Base-by-base conservation (phyloP, 2,329 filamentous ascomycete species). In the Penicillium griseofulvum region DNA sequence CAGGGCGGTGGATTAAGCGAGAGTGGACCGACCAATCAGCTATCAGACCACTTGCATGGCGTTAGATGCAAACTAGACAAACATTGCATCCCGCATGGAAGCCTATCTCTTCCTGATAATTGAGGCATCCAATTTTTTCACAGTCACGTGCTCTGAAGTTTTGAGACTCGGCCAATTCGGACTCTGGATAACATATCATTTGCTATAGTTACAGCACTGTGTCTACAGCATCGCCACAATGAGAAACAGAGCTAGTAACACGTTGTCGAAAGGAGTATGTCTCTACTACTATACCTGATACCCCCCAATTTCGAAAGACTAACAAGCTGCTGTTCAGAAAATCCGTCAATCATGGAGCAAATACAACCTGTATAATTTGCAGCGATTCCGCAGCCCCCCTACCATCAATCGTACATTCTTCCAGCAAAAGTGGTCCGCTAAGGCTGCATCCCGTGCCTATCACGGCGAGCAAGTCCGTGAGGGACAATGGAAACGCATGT, bases 371-470 rank as follows among this genome's bases (percentile, higher is more conserved):
- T 99, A 90, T 84, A 97, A 97, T 77, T 78, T 99, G 62, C 78
- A 80, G 48, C 82, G 83, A 63, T 68, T 83, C 33, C 75, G 67
- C 41, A 68, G 74, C 2, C 83, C 81, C 17, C 70, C 65, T 16
- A 74, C 78, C 55, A 69, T 65, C 58, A 67, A 70, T 31, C 68
- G 78, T 59, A 97, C 92, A 42, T 95, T 94, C 78, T 99, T 96
- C 83, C 93, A 97, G 81, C 93, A 97, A 77, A 99, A 99, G 87
- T 99, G 93, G 93, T 76, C 78, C 1, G 90, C 93, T 68, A 99
- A 99, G 77, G 86, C 91, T 22, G 74, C 87, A 61, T 85, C 90
- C 39, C 87, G 94, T 64, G 87, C 83, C 60, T 99, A 97, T 76
- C 94, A 99, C 78, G 94, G 93, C 75, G 93, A 97, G 72, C 90